phyloP scores from a whole-genome alignment of 179 eudicot species.

The Beta lomatogona region DNA sequence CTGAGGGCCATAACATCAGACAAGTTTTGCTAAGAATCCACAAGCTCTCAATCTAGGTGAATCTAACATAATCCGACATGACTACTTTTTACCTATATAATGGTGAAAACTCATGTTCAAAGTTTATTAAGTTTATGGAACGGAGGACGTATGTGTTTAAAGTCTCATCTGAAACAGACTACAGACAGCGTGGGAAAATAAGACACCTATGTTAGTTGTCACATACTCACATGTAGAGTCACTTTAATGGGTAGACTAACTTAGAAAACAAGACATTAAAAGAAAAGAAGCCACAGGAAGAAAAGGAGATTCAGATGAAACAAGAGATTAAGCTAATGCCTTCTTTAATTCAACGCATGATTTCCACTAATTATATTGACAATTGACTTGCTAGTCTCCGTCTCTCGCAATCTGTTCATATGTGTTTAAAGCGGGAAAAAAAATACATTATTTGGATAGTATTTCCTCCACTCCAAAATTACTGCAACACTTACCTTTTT shows the following conservation, averaged over 20 bases:
- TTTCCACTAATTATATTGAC: neutral
- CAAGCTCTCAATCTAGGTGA: neutral
- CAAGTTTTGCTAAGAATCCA: neutral
- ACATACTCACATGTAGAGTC: neutral
- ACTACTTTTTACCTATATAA: no score
- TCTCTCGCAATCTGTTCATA: neutral
- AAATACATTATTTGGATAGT: no score
- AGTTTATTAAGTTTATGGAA: neutral
- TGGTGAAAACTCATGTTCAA: no score
- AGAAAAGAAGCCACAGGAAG: slow-evolving; percentile 5
- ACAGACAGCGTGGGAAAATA: neutral
- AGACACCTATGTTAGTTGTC: neutral
- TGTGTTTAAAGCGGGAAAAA: no score
- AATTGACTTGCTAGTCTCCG: slow-evolving; percentile 7
- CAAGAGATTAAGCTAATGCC: neutral
- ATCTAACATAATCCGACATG: no score
- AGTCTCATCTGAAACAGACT: neutral
- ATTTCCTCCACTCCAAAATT: no score
- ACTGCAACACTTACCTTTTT: no score
- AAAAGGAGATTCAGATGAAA: neutral
- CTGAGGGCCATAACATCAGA: neutral
- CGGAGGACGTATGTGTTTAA: neutral
- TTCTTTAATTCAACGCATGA: neutral
- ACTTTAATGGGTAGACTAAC: neutral
- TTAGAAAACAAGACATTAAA: neutral